A percentile compares a stretch with the other conserved stretches of the same genome.
Conservation (phyloP, 2,329 filamentous ascomycete genomes). For the Penicillium griseofulvum region DNA sequence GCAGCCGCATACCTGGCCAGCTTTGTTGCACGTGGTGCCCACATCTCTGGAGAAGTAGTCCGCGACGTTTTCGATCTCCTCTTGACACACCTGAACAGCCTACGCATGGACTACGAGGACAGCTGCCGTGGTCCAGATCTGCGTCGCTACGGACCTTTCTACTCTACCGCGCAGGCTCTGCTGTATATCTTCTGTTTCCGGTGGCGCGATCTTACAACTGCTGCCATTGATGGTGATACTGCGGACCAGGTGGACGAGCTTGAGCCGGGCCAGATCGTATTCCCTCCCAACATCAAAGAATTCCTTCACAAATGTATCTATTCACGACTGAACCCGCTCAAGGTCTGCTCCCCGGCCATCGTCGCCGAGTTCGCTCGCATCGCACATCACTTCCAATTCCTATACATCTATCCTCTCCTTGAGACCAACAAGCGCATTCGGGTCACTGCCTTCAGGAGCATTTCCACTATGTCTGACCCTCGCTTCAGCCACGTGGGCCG, state of each 20-base stretch:
- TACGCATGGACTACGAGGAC: conserved; percentile 70
- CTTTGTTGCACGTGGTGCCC: conserved; percentile 86
- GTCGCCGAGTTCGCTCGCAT: conserved; percentile 89
- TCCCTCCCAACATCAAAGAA: conserved; percentile 72
- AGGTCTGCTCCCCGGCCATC: conserved; percentile 87
- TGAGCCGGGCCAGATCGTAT: conserved; percentile 68
- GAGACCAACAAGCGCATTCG: conserved; percentile 90
- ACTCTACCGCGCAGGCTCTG: conserved; percentile 81
- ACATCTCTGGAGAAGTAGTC: conserved; percentile 73
- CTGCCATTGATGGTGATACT: conserved; percentile 54
- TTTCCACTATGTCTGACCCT: conserved; percentile 37
- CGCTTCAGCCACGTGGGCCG: conserved; percentile 49
- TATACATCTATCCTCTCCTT: conserved; percentile 84
- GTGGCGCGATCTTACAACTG: conserved; percentile 80
- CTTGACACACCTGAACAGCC: conserved; percentile 70
- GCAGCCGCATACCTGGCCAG: conserved; percentile 91
- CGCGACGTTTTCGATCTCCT: conserved; percentile 78
- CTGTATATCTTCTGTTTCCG: conserved; percentile 98
- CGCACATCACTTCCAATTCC: conserved; percentile 77
- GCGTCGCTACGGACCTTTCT: conserved; percentile 78
- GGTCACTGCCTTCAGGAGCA: conserved; percentile 63
- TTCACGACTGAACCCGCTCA: conserved; percentile 88
- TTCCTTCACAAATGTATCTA: conserved; percentile 75
- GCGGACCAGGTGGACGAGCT: conserved; percentile 55
- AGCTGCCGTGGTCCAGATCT: conserved; percentile 81